phyloP scores from a whole-genome alignment of 495 filamentous ascomycete species.

The Parathielavia hyrcaniae region DNA sequence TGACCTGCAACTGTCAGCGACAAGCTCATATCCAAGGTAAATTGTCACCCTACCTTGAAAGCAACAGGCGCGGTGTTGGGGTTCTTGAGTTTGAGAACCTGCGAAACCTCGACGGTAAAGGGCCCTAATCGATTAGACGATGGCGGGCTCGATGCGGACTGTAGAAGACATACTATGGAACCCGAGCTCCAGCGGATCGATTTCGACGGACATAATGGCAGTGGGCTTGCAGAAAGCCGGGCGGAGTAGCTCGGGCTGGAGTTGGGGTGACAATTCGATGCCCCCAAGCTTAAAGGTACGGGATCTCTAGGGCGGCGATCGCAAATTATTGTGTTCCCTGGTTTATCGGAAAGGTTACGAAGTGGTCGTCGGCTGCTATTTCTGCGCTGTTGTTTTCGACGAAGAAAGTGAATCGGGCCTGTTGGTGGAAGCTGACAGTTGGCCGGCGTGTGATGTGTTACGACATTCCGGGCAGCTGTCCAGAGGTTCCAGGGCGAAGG shows the following conservation, averaged over 20 bases:
- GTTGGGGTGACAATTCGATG: neutral
- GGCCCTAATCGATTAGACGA: slow-evolving; percentile 57
- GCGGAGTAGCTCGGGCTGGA: neutral
- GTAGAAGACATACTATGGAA: slow-evolving; percentile 69
- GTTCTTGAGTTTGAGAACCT: slow-evolving; percentile 76
- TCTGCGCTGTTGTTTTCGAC: neutral
- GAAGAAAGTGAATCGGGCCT: neutral
- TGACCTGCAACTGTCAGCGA: slow-evolving; percentile 60
- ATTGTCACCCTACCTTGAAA: slow-evolving; percentile 70
- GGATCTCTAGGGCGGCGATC: neutral
- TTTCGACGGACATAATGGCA: slow-evolving; percentile 79
- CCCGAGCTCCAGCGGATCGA: slow-evolving; percentile 83
- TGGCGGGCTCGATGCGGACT: neutral
- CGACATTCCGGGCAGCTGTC: slow-evolving; percentile 24
- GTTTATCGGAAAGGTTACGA: too few species aligned
- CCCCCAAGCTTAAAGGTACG: neutral
- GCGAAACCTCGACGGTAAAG: slow-evolving; percentile 84
- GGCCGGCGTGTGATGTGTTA: slow-evolving; percentile 21
- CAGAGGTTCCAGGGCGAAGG: slow-evolving; percentile 17
- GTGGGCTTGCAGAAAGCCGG: neutral
- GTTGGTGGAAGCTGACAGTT: slow-evolving; percentile 10
- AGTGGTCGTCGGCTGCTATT: neutral
- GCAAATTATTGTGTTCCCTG: neutral
- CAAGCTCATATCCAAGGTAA: neutral
- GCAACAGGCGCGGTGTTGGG: slow-evolving; percentile 71